A percentile compares a stretch with the other conserved stretches of the same genome.
Evolutionary conservation across 768 basidiomycete species (phyloP).

Genomic region (Lyophyllum shimeji): DNA sequence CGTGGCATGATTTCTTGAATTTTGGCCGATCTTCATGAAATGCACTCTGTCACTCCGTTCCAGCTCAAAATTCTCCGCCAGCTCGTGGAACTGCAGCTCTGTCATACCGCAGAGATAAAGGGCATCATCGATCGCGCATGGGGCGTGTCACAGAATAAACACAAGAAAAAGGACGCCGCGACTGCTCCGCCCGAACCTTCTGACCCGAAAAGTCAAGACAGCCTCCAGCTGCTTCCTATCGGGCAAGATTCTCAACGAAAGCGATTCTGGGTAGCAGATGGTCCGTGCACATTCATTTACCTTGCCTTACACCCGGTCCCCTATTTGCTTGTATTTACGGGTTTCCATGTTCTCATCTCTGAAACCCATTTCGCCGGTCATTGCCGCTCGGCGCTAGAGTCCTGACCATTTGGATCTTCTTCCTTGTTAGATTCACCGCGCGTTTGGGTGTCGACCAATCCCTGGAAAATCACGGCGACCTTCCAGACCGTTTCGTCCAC

Average conservation of each 20-base stretch:
- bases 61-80: constrained; percentile 84
- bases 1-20: constrained; percentile 23
- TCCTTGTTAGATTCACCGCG: constrained; percentile 73
- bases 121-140: constrained; percentile 78
- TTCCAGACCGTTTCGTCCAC: constrained; percentile 73
- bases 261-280: constrained; percentile 87
- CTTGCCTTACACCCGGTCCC: constrained; percentile 24
- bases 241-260: constrained; percentile 76
- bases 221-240: constrained; percentile 64
- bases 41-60: constrained; percentile 16
- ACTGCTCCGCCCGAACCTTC: constrained; percentile 53
- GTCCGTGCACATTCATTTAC: constrained; percentile 60
- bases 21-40: constrained; percentile 15
- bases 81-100: constrained; percentile 81
- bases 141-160: constrained; percentile 82
- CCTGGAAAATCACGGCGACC: constrained; percentile 84
- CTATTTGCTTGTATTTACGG: constrained; percentile 79
- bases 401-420: constrained; percentile 25
- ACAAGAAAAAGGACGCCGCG: constrained; percentile 74
- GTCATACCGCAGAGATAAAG: constrained; percentile 69
- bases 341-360: constrained; percentile 43
- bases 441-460: constrained; percentile 82
- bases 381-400: constrained; percentile 30
- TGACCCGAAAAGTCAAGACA: constrained; percentile 67
- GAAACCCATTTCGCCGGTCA: constrained; percentile 38